A percentile compares a stretch with the other conserved stretches of the same genome.
Conservation (phyloP, 768 basidiomycete species). For the Tulasnella sp. region DNA sequence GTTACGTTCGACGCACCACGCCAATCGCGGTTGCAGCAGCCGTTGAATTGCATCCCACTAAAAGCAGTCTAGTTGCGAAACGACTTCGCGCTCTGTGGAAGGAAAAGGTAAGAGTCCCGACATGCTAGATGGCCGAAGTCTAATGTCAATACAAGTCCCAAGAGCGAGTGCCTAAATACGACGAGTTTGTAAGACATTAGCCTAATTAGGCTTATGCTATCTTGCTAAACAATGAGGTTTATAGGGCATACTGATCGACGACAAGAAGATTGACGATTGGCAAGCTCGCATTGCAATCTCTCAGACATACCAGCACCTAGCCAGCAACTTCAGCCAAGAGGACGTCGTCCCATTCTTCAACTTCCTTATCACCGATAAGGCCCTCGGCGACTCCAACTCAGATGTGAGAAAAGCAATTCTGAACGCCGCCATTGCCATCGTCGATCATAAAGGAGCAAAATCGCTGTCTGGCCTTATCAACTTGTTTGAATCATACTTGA, state of each 20-base stretch:
- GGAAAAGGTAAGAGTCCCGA: conserved; percentile 48
- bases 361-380: conserved; percentile 77
- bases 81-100: conserved; percentile 62
- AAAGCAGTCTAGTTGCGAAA: conserved; percentile 12
- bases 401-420: conserved; percentile 84
- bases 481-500: conserved; percentile 71
- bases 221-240: background rate
- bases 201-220: background rate
- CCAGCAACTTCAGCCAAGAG: conserved; percentile 48
- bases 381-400: conserved; percentile 71
- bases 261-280: conserved; percentile 83
- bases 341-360: conserved; percentile 63
- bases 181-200: conserved; percentile 61
- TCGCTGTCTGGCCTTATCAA: conserved; percentile 63
- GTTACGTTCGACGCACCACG: conserved; percentile 60
- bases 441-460: conserved; percentile 70
- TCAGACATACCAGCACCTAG: conserved; percentile 50
- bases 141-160: conserved; percentile 44
- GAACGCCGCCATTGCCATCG: conserved; percentile 64
- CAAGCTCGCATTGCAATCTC: conserved; percentile 66
- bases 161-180: conserved; percentile 81
- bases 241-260: conserved; percentile 90
- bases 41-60: conserved; percentile 29
- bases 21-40: conserved; percentile 34
- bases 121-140: background rate